These are phyloP conservation scores for Juglanconis juglandina DNA, from an alignment of 2,329 filamentous ascomycete species.

Conservation along the genomic window DNA sequence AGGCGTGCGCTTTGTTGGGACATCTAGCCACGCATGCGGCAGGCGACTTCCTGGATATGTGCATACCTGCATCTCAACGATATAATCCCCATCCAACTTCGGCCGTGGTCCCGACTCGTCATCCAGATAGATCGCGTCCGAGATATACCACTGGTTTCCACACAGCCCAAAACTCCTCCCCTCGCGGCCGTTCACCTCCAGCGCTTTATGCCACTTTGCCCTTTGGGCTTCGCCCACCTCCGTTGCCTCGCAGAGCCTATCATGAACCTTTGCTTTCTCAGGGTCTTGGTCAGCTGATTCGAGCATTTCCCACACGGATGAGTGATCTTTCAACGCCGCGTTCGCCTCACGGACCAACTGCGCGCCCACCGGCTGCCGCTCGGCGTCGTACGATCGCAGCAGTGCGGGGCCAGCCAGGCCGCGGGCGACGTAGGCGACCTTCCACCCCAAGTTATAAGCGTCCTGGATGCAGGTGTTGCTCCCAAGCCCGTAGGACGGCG, in stretches of 20 bases:
- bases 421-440: conserved; percentile 39
- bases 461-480: conserved; percentile 51
- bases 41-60: conserved; percentile 52
- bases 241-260: conserved; percentile 33
- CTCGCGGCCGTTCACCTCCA: conserved; percentile 37
- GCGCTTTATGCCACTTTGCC: conserved; percentile 32
- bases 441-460: conserved; percentile 47
- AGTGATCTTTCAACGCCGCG: conserved; percentile 27
- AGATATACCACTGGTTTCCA: conserved; percentile 52
- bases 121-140: conserved; percentile 33
- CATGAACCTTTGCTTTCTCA: conserved; percentile 31
- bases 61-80: conserved; percentile 34
- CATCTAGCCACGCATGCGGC: conserved; percentile 54
- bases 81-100: conserved; percentile 29
- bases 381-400: conserved; percentile 34
- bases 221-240: conserved; percentile 33
- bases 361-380: conserved; percentile 40
- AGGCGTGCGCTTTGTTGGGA: conserved; percentile 23
- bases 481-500: conserved; percentile 47
- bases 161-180: conserved; percentile 50
- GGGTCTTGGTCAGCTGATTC: conserved; percentile 23
- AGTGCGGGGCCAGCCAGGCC: conserved; percentile 30
- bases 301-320: conserved; percentile 35
- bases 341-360: conserved; percentile 32
- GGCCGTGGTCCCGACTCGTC: conserved; percentile 23